Evolutionary conservation across 352 stramenopile genomes (phyloP), one percentile per base, ranked within the genome.

Genomic region (Phytophthora sp.): DNA sequence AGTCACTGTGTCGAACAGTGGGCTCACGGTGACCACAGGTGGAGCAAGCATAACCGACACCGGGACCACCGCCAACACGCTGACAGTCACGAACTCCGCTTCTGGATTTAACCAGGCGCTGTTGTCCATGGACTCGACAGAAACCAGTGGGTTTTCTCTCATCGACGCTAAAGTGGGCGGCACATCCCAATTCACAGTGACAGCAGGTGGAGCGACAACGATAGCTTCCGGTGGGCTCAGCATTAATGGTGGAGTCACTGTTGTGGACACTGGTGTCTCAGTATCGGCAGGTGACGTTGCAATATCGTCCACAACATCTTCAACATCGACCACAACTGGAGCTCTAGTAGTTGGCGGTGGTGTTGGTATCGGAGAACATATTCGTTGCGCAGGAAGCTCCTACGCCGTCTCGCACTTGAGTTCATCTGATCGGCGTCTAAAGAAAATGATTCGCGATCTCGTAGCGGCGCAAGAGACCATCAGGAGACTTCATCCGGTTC

Each of bases 311-410:
- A 55, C 75, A 21, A 38, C n/a, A n/a, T n/a, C n/a, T n/a, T 42
- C 45, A 20, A 29, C 3, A 18, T 4, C 20, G 2, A 50, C 45
- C 11, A 60, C 57, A 1, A 62, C 60, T 18, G 79, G 77, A 4
- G 75, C 79, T 31, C 41, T 89, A 12, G 73, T 85, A 7, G 75
- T 89, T 9, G 41, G 21, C 0, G 75, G 80, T 15, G 80, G 77
- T 9, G 56, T 80, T 1, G 76, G 70, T 18, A 56, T 89, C 27
- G 75, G 56, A 2, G 36, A 35, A 0, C 36, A 72, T 31, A 46
- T 83, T 11, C 42, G 42, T 27, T 67, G 74, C 16, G 58, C 38
- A 12, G 75, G 75, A 7, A 75, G 29, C 15, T 57, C 58, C 5
- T 70, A 71, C 26, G 66, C n/a, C n/a, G n/a, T n/a, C n/a, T n/a